phyloP scores from a whole-genome alignment of 129 eudicot species.

The Helianthus tuberosus region DNA sequence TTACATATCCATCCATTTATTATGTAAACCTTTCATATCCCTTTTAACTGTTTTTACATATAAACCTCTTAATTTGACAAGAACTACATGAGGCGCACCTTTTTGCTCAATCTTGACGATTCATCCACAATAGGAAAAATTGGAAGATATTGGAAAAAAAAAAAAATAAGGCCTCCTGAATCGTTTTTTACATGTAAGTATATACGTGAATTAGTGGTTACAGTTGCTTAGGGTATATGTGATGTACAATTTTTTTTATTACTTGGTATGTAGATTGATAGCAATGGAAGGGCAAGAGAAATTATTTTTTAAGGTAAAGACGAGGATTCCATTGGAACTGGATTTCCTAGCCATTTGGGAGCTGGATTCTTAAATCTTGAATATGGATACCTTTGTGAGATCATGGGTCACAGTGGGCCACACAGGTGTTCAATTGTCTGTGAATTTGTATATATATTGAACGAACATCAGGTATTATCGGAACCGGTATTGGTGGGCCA shows the following conservation, averaged over 20 bases:
- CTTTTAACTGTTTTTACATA: no score
- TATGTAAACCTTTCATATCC: no score
- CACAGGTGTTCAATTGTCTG: slow-evolving; percentile 62
- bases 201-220: background rate
- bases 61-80: no score
- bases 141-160: slow-evolving; percentile 80
- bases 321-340: slow-evolving; percentile 29
- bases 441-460: no score
- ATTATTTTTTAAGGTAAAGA: slow-evolving; percentile 51
- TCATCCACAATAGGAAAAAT: slow-evolving; percentile 65
- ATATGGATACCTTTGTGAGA: slow-evolving; percentile 95
- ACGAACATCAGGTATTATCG: no score
- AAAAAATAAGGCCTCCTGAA: slow-evolving; percentile 91
- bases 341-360: slow-evolving; percentile 61
- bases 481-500: no score
- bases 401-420: slow-evolving; percentile 73
- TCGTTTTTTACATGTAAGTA: slow-evolving; percentile 67
- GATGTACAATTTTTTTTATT: background rate
- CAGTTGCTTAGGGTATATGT: background rate
- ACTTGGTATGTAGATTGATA: slow-evolving; percentile 60
- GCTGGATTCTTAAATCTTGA: slow-evolving; percentile 93
- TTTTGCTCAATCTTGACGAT: slow-evolving; percentile 64
- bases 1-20: no score
- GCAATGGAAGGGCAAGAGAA: slow-evolving; percentile 81
- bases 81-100: no score